Evolutionary conservation across 192 early-diverging fungal species (phyloP).

Genomic region (Thamnidium elegans): DNA sequence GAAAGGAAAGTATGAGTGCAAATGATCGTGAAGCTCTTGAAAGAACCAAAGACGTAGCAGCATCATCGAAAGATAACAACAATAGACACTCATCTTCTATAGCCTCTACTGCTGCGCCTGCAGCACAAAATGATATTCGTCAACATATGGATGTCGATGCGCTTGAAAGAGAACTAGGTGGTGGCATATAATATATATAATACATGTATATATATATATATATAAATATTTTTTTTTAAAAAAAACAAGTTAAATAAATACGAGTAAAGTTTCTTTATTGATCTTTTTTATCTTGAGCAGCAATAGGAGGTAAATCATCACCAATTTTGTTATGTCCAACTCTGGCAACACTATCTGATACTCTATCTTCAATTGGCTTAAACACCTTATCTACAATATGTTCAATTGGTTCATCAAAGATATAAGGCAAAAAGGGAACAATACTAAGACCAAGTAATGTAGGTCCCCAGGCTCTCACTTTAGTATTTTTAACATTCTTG

Average conservation of each 20-base stretch:
- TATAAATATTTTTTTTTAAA: slow-evolving; percentile 1
- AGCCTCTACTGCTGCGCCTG: slow-evolving; percentile 41
- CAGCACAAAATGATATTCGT: slow-evolving; percentile 30
- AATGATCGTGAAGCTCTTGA: slow-evolving; percentile 45
- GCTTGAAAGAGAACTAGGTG: slow-evolving; percentile 52
- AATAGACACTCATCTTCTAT: slow-evolving; percentile 43
- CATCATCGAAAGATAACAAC: slow-evolving; percentile 27
- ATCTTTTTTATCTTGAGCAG: neutral
- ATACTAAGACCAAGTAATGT: slow-evolving; percentile 57
- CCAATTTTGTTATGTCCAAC: slow-evolving; percentile 18
- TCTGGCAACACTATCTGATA: slow-evolving; percentile 21
- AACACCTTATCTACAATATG: slow-evolving; percentile 55
- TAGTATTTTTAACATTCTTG: slow-evolving; percentile 33
- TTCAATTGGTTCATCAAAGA: slow-evolving; percentile 67
- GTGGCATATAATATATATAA: slow-evolving; percentile 11
- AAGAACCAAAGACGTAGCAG: slow-evolving; percentile 29
- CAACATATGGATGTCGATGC: slow-evolving; percentile 53
- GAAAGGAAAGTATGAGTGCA: slow-evolving; percentile 47
- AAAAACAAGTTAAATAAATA: slow-evolving; percentile 1
- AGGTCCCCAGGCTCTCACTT: slow-evolving; percentile 53
- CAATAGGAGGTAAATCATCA: neutral
- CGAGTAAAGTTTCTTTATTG: neutral
- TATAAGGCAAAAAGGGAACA: slow-evolving; percentile 58
- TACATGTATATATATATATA: neutral
- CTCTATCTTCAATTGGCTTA: slow-evolving; percentile 42